Percentiles rank a stretch among this genome's conserved stretches.
These are phyloP conservation scores for Colletotrichum liaoningense DNA, from an alignment of 2,329 filamentous ascomycete genomes.

Conservation along the genomic window DNA sequence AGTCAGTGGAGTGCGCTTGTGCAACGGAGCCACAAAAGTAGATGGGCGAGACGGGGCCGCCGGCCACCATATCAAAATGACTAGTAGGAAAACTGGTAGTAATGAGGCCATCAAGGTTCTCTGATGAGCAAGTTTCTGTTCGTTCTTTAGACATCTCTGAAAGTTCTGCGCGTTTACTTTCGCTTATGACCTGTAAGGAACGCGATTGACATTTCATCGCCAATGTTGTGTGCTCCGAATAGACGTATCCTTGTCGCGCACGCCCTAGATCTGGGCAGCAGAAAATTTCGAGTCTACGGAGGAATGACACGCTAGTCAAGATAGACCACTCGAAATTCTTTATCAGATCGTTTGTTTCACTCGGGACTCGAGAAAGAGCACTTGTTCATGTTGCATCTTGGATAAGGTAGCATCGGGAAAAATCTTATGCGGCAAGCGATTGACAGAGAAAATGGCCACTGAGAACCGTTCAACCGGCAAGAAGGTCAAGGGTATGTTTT, in stretches of 20 bases:
- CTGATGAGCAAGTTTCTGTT: neutral
- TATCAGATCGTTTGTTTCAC: neutral
- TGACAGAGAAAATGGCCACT: neutral
- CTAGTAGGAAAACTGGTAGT: neutral
- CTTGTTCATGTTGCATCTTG: neutral
- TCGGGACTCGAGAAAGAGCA: neutral
- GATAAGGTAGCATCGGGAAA: neutral
- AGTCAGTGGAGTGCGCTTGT: conserved; percentile 14
- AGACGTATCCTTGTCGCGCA: neutral
- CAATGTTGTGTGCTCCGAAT: neutral
- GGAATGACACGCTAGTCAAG: neutral
- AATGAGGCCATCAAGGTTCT: conserved; percentile 7
- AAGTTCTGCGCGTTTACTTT: neutral
- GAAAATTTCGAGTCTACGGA: neutral
- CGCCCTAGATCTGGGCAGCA: neutral
- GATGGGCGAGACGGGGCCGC: conserved; percentile 8
- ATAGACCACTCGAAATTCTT: neutral
- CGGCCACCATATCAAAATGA: neutral
- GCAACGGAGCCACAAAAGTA: neutral
- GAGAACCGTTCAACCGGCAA: neutral
- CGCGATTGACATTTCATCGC: neutral
- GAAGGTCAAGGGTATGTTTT: conserved; percentile 13
- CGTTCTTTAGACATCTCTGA: neutral
- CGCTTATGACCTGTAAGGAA: too few species aligned
- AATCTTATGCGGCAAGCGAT: neutral